These are phyloP conservation scores for Aeminium ludgeri DNA, from an alignment of 495 filamentous ascomycete genomes.

Conservation along the genomic window DNA sequence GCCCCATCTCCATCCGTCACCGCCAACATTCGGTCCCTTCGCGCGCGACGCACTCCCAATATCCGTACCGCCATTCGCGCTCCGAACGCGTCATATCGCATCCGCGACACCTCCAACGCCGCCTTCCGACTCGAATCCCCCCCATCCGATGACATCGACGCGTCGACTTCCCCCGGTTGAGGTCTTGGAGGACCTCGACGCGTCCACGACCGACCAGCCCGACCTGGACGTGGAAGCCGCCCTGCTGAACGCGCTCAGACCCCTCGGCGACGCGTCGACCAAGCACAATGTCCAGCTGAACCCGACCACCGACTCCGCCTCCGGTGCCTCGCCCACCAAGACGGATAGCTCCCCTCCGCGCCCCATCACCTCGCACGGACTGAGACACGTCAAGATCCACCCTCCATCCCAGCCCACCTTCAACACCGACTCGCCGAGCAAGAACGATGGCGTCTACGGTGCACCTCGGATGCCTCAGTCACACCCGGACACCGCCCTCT, in stretches of 20 bases:
- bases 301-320: conserved; percentile 10
- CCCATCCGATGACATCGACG: conserved; percentile 43
- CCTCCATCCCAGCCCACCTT: conserved; percentile 48
- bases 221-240: conserved; percentile 33
- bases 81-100: too few relatives aligned
- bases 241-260: conserved; percentile 31
- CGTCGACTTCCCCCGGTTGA: conserved; percentile 43
- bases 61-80: too few relatives aligned
- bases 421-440: conserved; percentile 70
- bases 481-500: conserved; percentile 42
- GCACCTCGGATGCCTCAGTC: conserved; percentile 23
- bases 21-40: too few relatives aligned
- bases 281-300: conserved; percentile 28
- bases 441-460: conserved; percentile 34
- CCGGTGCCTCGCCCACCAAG: conserved; percentile 17
- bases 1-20: too few relatives aligned
- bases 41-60: too few relatives aligned
- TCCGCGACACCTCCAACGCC: too few relatives aligned
- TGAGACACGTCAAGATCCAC: conserved; percentile 51
- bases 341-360: conserved; percentile 25
- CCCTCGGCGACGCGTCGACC: conserved; percentile 31
- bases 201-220: conserved; percentile 25
- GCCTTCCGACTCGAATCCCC: conserved; percentile 4
- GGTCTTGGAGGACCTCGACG: conserved; percentile 45
- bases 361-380: conserved; percentile 23